A percentile compares a stretch with the other conserved stretches of the same genome.
Evolutionary conservation across 306 rosid genomes (phyloP).

Genomic region (Ormosia semicastrata): DNA sequence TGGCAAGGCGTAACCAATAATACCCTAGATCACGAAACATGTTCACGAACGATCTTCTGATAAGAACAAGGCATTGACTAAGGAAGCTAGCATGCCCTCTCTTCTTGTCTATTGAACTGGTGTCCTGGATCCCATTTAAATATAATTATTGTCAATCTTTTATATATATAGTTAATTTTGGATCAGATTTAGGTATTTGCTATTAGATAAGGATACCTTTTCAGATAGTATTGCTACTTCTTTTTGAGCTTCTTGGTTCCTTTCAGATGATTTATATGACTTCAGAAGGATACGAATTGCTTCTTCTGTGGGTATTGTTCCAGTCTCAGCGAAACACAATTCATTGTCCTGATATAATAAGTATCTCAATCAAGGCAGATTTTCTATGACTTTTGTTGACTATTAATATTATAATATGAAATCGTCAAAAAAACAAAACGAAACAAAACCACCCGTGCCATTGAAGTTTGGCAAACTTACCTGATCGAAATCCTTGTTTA

Average conservation of each 20-base stretch:
- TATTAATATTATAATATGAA: neutral
- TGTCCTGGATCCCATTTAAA: slow-evolving; percentile 25
- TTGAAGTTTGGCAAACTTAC: slow-evolving; percentile 15
- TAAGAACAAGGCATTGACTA: slow-evolving; percentile 53
- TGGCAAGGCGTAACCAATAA: slow-evolving; percentile 64
- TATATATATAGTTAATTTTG: neutral
- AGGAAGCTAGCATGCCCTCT: slow-evolving; percentile 53
- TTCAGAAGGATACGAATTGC: slow-evolving; percentile 30
- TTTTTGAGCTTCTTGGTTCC: slow-evolving; percentile 22
- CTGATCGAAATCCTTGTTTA: slow-evolving; percentile 76
- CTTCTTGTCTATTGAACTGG: slow-evolving; percentile 27
- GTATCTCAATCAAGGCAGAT: neutral
- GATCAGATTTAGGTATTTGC: neutral
- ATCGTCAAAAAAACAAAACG: too few species aligned
- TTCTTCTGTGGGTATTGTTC: slow-evolving; percentile 27
- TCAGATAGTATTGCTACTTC: slow-evolving; percentile 19
- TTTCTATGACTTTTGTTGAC: neutral
- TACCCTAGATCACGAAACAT: slow-evolving; percentile 74
- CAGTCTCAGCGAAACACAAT: slow-evolving; percentile 14
- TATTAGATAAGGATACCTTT: slow-evolving; percentile 22
- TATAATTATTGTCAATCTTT: neutral
- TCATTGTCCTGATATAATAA: slow-evolving; percentile 40
- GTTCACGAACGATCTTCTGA: slow-evolving; percentile 57
- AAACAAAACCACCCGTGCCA: neutral
- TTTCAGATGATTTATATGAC: slow-evolving; percentile 32